Base-by-base conservation (phyloP, 1,139 yeast genomes). In the Lodderomyces margitis region DNA sequence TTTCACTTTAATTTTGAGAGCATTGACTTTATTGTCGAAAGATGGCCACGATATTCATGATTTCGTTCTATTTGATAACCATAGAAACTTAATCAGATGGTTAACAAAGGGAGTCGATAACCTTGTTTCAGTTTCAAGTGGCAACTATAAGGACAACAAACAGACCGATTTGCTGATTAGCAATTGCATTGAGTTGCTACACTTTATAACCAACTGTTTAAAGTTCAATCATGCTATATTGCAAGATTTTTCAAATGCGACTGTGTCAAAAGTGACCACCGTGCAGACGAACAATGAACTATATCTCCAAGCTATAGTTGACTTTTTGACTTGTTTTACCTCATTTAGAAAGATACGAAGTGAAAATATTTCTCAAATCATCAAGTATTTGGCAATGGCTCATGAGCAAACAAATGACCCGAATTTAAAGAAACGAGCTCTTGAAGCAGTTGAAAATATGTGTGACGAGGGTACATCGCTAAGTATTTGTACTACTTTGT, bases 41-140 rank as follows among this genome's bases (percentile, higher is more conserved):
- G 69, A 78, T 46, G 95, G 94, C 0, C 65, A 74, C 35, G 81
- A 81, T 41, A 63, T 83, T 36, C 75, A 75, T 43, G 87, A 81
- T 37, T 69, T 81, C 39, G 72, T 78, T 41, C 68, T 79, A 14
- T 73, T 75, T 31, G 73, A 74, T 39, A 62, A 59, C 19, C 62
- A 62, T 6, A 55, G 55, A 35, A 77, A 80, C 25, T 58, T 83
- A 39, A 61, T 74, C 5, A 42, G 44, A 12, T 59, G 59, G 40
- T 37, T 61, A 8, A 37, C 39, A 16, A 37, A 46, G 4, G 47
- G 55, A 9, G 38, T 62, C 14, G 32, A 34, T 14, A 49, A 49
- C 1, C 31, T 58, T 6, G 50, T 53, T 3, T 47, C 40, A 35
- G 16, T 44, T 4, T 46, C 32, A 15, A 28, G 5, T 15, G 10